phyloP scores from a whole-genome alignment of 1,284 basidiomycete species.

The Ceratobasidium sp. region DNA sequence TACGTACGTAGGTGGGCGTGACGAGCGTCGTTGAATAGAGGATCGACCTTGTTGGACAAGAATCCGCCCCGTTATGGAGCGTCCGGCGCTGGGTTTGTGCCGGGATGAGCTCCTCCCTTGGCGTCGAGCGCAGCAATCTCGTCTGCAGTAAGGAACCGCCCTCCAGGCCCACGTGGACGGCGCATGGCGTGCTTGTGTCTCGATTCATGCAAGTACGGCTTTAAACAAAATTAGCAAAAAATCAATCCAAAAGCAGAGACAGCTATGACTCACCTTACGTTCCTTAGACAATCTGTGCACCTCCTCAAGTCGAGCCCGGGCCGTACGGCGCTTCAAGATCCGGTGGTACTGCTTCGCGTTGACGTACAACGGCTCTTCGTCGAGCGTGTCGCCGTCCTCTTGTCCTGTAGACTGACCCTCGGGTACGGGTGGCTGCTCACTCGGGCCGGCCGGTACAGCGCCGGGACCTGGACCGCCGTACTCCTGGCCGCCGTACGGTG shows the following conservation, averaged over 20 bases:
- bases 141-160: slow-evolving; percentile 94
- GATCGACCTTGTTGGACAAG: not conserved
- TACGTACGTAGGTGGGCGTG: not conserved
- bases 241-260: not conserved
- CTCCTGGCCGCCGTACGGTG: not conserved
- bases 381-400: slow-evolving; percentile 61
- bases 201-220: slow-evolving; percentile 98
- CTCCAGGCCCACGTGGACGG: slow-evolving; percentile 94
- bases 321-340: slow-evolving; percentile 92
- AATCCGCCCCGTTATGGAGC: slow-evolving; percentile 5
- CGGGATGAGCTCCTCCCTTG: slow-evolving; percentile 39
- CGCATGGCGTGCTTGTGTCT: slow-evolving; percentile 98
- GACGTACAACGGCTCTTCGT: slow-evolving; percentile 96
- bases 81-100: slow-evolving; percentile 26
- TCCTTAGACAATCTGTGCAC: slow-evolving; percentile 91
- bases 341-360: slow-evolving; percentile 98
- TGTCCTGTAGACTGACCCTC: slow-evolving; percentile 4
- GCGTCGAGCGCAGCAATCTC: slow-evolving; percentile 87
- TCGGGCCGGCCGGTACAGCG: not conserved
- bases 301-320: slow-evolving; percentile 90
- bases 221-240: slow-evolving; percentile 32
- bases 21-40: not conserved
- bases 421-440: not conserved
- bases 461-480: not conserved
- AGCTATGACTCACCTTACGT: slow-evolving; percentile 76